Evolutionary conservation across 192 early-diverging fungal genomes (phyloP).

Genomic region (Linnemannia exigua): DNA sequence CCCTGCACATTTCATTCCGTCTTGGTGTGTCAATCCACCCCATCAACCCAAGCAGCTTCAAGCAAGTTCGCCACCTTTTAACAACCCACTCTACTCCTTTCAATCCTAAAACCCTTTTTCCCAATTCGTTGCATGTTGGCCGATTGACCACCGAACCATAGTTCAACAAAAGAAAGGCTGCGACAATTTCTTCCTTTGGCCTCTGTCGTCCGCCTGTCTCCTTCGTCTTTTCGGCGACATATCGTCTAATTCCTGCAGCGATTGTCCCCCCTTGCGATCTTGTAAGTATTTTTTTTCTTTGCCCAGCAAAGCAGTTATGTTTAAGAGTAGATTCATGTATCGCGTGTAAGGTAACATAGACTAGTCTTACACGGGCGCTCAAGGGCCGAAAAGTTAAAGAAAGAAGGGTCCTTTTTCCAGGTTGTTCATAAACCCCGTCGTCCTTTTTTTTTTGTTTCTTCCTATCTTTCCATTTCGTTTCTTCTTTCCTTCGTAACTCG

Average conservation of each 20-base stretch:
- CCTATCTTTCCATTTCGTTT: too few species aligned
- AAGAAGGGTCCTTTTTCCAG: background rate
- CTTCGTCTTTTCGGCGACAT: background rate
- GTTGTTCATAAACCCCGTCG: background rate
- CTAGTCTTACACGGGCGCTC: background rate
- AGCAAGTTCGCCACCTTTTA: too few species aligned
- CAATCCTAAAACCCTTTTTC: too few species aligned
- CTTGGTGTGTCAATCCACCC: too few species aligned
- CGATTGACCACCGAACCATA: too few species aligned
- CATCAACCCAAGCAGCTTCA: too few species aligned
- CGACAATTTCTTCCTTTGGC: background rate
- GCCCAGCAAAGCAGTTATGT: background rate
- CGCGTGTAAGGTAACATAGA: background rate
- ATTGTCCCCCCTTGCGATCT: background rate
- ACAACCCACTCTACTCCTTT: too few species aligned
- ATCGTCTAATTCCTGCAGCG: background rate
- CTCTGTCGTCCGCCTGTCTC: background rate
- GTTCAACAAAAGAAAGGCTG: background rate
- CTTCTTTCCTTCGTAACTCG: constrained; percentile 7
- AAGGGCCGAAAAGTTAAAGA: background rate
- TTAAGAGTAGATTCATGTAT: background rate
- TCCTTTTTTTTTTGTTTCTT: background rate
- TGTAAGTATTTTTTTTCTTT: background rate
- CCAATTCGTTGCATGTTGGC: too few species aligned
- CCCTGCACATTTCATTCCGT: too few species aligned